Conservation (phyloP, 208 protist genomes). For the Crithidia mellificae region DNA sequence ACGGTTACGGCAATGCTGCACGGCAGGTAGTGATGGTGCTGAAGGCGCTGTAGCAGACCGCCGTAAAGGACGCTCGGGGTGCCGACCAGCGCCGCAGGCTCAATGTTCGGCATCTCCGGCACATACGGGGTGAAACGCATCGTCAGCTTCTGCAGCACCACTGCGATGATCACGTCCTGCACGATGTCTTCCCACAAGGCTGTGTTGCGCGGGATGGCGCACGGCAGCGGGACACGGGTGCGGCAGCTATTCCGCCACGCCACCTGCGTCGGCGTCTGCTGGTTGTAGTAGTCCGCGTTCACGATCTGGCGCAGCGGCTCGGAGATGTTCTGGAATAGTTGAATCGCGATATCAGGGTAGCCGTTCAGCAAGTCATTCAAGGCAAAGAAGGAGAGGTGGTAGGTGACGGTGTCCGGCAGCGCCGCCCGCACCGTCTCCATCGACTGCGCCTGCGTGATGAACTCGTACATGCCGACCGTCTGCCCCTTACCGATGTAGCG, state of each 20-base stretch:
- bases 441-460: conserved; percentile 67
- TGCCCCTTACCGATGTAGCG: conserved; percentile 63
- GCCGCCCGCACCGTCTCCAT: conserved; percentile 74
- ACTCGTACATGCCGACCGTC: conserved; percentile 81
- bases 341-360: conserved; percentile 70
- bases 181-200: conserved; percentile 65
- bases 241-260: conserved; percentile 50
- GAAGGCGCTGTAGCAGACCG: conserved; percentile 21
- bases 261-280: conserved; percentile 43
- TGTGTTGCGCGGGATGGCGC: conserved; percentile 30
- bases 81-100: conserved; percentile 20
- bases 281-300: conserved; percentile 57
- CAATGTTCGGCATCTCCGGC: conserved; percentile 10
- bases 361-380: conserved; percentile 77
- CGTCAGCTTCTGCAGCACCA: conserved; percentile 51
- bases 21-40: conserved; percentile 42
- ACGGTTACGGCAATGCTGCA: conserved; percentile 37
- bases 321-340: conserved; percentile 81
- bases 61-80: conserved; percentile 28
- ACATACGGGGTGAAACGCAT: conserved; percentile 59
- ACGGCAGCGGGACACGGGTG: conserved; percentile 48
- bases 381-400: conserved; percentile 71
- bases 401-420: conserved; percentile 71
- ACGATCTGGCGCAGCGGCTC: conserved; percentile 68
- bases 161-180: conserved; percentile 60